Evolutionary conservation across 352 stramenopile genomes (phyloP).

Genomic region (Elongisporangium anandrum): DNA sequence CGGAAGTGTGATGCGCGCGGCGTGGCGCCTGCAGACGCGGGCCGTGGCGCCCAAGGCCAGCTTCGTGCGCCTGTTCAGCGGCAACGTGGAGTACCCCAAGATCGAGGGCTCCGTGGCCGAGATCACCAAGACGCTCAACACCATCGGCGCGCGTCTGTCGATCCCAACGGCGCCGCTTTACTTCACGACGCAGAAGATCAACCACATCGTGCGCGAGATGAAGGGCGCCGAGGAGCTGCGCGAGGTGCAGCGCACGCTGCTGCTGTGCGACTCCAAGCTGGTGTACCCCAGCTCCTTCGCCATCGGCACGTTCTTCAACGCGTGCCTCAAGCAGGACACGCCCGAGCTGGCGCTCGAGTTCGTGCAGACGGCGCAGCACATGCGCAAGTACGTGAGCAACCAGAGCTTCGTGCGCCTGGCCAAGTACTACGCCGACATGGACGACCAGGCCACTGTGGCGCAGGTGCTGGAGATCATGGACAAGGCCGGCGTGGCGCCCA

Average conservation of each 20-base stretch:
- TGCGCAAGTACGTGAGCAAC: constrained; percentile 76
- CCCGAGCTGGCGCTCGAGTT: constrained; percentile 70
- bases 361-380: constrained; percentile 58
- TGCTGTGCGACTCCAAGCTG: constrained; percentile 77
- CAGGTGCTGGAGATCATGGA: constrained; percentile 55
- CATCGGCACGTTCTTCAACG: constrained; percentile 55
- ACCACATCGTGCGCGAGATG: constrained; percentile 80
- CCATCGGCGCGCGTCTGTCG: constrained; percentile 69
- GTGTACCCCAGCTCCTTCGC: constrained; percentile 65
- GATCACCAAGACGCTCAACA: constrained; percentile 62
- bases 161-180: constrained; percentile 77
- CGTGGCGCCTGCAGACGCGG: not conserved
- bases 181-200: constrained; percentile 78
- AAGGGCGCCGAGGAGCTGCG: constrained; percentile 65
- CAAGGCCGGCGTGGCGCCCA: constrained; percentile 35
- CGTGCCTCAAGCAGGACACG: constrained; percentile 53
- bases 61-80: constrained; percentile 54
- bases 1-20: not conserved
- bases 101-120: constrained; percentile 70
- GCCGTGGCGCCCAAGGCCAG: constrained; percentile 4
- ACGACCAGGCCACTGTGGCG: constrained; percentile 53
- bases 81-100: constrained; percentile 80
- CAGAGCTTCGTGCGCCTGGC: constrained; percentile 73
- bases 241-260: constrained; percentile 64
- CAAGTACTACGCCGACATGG: constrained; percentile 48